Conservation (phyloP, 1,139 yeast genomes). For the Candida albicans region DNA sequence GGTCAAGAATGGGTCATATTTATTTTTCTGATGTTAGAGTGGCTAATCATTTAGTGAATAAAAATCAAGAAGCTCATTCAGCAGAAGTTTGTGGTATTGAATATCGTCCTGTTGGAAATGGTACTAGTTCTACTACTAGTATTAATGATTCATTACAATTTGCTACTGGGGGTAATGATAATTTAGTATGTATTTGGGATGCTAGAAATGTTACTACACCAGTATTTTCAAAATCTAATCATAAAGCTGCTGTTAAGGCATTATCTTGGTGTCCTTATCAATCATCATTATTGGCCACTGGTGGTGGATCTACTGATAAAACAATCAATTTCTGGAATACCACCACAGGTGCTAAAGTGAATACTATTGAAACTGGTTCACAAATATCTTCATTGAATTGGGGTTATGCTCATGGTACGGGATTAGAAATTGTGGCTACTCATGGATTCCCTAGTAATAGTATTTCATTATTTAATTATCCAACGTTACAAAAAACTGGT, state of each 20-base stretch:
- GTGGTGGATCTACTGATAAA: conserved; percentile 93
- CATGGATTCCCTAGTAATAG: conserved; percentile 93
- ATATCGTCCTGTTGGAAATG: conserved; percentile 73
- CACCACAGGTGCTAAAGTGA: conserved; percentile 82
- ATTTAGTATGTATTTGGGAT: conserved; percentile 93
- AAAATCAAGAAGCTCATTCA: conserved; percentile 53
- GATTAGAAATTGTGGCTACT: conserved; percentile 86
- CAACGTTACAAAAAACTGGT: conserved; percentile 83
- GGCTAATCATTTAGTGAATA: conserved; percentile 70
- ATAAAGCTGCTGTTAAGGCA: conserved; percentile 95
- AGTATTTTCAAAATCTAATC: conserved; percentile 72
- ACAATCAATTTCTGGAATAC: conserved; percentile 95
- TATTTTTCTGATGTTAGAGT: conserved; percentile 93
- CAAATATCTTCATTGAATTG: conserved; percentile 92
- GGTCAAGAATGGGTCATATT: conserved; percentile 80
- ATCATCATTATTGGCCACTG: conserved; percentile 80
- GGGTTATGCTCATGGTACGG: conserved; percentile 76
- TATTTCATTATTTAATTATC: conserved; percentile 81
- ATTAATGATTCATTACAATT: conserved; percentile 47
- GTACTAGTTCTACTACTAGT: too few species aligned
- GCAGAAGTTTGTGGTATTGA: conserved; percentile 95
- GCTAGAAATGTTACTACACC: conserved; percentile 59
- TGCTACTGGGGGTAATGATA: conserved; percentile 95
- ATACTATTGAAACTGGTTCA: conserved; percentile 87
- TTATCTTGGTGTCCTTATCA: conserved; percentile 95